A percentile compares a stretch with the other conserved stretches of the same genome.
These are phyloP conservation scores for Camillea tinctor DNA, from an alignment of 2,329 filamentous ascomycete genomes.

Conservation along the genomic window DNA sequence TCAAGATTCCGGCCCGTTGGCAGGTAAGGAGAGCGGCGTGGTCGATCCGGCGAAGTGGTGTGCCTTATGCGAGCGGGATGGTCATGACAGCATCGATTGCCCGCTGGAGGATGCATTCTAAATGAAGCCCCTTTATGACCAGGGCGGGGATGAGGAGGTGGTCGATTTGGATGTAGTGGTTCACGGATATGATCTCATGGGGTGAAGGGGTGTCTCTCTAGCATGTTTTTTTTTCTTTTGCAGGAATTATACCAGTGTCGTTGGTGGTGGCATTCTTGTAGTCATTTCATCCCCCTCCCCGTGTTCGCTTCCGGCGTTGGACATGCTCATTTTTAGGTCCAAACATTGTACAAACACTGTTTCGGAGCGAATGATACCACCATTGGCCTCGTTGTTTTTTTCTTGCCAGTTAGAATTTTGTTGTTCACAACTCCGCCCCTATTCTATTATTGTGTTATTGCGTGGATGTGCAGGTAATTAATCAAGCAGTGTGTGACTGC, in stretches of 20 bases:
- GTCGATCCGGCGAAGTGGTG: slow-evolving; percentile 92
- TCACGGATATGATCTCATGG: neutral
- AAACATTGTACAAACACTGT: slow-evolving; percentile 22
- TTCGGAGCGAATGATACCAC: slow-evolving; percentile 32
- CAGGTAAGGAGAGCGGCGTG: slow-evolving; percentile 74
- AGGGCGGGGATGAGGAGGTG: neutral
- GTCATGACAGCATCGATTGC: slow-evolving; percentile 93
- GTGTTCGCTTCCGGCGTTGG: slow-evolving; percentile 17
- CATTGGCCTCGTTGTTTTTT: slow-evolving; percentile 19
- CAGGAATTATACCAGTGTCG: neutral
- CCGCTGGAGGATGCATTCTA: slow-evolving; percentile 82
- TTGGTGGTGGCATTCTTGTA: neutral
- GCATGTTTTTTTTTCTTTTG: neutral
- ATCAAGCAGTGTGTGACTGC: no score
- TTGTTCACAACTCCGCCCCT: neutral
- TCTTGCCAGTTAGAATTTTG: slow-evolving; percentile 4
- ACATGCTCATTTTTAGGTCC: slow-evolving; percentile 19
- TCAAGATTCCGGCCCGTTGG: slow-evolving; percentile 66
- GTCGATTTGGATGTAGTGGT: neutral
- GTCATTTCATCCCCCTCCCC: slow-evolving; percentile 5
- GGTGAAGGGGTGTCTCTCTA: neutral
- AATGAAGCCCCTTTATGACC: neutral
- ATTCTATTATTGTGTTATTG: neutral
- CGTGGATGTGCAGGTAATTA: no score
- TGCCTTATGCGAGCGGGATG: slow-evolving; percentile 91